Conservation (phyloP, 2,329 filamentous ascomycete genomes). For the Exophiala bonariae region DNA sequence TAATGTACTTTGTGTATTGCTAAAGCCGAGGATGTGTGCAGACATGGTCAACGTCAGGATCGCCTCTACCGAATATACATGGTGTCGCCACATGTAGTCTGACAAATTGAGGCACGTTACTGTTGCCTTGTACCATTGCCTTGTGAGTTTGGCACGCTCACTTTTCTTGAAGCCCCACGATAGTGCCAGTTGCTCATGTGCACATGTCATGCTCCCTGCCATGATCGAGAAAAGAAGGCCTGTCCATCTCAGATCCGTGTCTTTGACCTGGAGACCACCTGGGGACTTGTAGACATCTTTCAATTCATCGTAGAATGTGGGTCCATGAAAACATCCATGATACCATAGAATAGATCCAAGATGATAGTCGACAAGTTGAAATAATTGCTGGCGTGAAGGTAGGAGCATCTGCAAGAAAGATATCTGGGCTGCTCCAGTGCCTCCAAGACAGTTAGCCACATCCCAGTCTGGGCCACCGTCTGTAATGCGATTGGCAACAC, state of each 20-base stretch:
- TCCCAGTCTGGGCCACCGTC: conserved; percentile 25
- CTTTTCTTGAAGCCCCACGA: conserved; percentile 48
- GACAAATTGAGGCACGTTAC: conserved; percentile 45
- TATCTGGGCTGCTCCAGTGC: conserved; percentile 25
- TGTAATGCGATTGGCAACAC: conserved; percentile 6
- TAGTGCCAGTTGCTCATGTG: conserved; percentile 16
- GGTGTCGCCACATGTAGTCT: conserved; percentile 43
- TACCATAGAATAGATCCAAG: conserved; percentile 25
- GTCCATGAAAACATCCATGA: conserved; percentile 26
- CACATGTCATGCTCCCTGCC: conserved; percentile 25
- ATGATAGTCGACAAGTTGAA: conserved; percentile 27
- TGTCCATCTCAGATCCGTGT: conserved; percentile 26
- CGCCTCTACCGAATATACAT: conserved; percentile 44
- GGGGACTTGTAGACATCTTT: conserved; percentile 21
- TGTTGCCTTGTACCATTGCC: conserved; percentile 47
- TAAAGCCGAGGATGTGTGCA: conserved; percentile 52
- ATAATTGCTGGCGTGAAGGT: conserved; percentile 23
- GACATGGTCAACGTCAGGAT: conserved; percentile 49
- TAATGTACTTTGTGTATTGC: conserved; percentile 49
- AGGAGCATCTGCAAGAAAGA: conserved; percentile 27
- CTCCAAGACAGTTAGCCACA: conserved; percentile 24
- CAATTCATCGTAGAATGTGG: conserved; percentile 26
- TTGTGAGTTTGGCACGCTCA: conserved; percentile 44
- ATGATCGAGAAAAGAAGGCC: conserved; percentile 23
- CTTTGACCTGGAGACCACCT: conserved; percentile 22